Evolutionary conservation across 2,329 filamentous ascomycete genomes (phyloP).

Genomic region (Botrytis paeoniae): DNA sequence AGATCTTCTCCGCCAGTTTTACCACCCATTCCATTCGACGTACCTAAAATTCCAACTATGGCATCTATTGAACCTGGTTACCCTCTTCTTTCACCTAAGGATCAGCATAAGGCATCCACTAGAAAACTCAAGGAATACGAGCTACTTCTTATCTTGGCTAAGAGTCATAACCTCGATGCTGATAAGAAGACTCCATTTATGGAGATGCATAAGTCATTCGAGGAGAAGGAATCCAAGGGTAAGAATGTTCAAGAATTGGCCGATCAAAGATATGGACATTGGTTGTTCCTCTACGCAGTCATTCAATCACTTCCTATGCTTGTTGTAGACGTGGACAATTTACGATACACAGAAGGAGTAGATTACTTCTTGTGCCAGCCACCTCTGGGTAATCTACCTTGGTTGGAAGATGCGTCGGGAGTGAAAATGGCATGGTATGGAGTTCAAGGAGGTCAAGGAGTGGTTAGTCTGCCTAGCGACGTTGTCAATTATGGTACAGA

Average conservation of each 20-base stretch:
- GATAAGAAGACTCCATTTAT: slow-evolving; percentile 61
- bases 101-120: slow-evolving; percentile 68
- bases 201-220: slow-evolving; percentile 67
- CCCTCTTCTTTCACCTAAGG: slow-evolving; percentile 64
- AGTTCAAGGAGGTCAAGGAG: slow-evolving; percentile 61
- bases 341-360: slow-evolving; percentile 66
- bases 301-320: slow-evolving; percentile 76
- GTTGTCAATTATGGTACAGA: slow-evolving; percentile 62
- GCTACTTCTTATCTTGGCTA: slow-evolving; percentile 70
- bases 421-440: slow-evolving; percentile 72
- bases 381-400: slow-evolving; percentile 68
- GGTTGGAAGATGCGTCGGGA: slow-evolving; percentile 60
- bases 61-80: slow-evolving; percentile 61
- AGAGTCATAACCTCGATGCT: slow-evolving; percentile 76
- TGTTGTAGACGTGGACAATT: slow-evolving; percentile 69
- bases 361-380: slow-evolving; percentile 82
- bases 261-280: slow-evolving; percentile 72
- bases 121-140: slow-evolving; percentile 77
- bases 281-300: slow-evolving; percentile 78
- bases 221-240: slow-evolving; percentile 63
- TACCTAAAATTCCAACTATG: slow-evolving; percentile 73
- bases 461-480: slow-evolving; percentile 61
- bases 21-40: slow-evolving; percentile 86
- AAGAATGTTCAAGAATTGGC: slow-evolving; percentile 63
- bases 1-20: slow-evolving; percentile 83